These are phyloP conservation scores for Triticum monococcum DNA, from an alignment of 176 grass and related monocot genomes.

Conservation along the genomic window DNA sequence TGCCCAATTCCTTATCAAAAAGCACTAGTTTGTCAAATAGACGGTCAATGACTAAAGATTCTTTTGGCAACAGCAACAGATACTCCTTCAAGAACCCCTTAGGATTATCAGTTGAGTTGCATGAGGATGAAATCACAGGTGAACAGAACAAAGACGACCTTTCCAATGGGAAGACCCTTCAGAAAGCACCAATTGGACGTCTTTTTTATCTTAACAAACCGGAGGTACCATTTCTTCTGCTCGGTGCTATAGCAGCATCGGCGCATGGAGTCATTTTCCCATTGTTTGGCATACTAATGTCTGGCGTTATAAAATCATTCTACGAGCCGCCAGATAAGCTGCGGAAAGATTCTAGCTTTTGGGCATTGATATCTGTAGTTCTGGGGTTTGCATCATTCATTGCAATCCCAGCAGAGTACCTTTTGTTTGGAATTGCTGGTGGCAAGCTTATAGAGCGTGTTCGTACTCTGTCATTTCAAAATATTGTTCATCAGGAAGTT, in stretches of 20 bases:
- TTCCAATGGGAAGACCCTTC: neutral
- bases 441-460: conserved; percentile 73
- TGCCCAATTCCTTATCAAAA: conserved; percentile 29
- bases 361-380: conserved; percentile 52
- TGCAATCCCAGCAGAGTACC: conserved; percentile 46
- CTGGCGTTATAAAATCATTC: conserved; percentile 55
- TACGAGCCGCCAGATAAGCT: conserved; percentile 53
- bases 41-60: conserved; percentile 42
- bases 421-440: conserved; percentile 70
- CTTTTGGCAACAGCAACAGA: conserved; percentile 33
- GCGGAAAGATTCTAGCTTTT: conserved; percentile 59
- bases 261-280: conserved; percentile 65
- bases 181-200: conserved; percentile 46
- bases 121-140: conserved; percentile 15
- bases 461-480: conserved; percentile 52
- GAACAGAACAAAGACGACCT: conserved; percentile 18
- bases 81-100: conserved; percentile 37
- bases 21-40: conserved; percentile 29
- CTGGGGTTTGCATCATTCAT: conserved; percentile 39
- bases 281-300: conserved; percentile 53
- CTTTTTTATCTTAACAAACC: conserved; percentile 65
- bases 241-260: conserved; percentile 64
- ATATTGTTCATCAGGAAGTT: conserved; percentile 62
- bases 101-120: conserved; percentile 26
- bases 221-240: conserved; percentile 51